Evolutionary conservation across 306 rosid genomes (phyloP), one percentile per base, ranked within the genome.

Genomic region (Arachis stenosperma): DNA sequence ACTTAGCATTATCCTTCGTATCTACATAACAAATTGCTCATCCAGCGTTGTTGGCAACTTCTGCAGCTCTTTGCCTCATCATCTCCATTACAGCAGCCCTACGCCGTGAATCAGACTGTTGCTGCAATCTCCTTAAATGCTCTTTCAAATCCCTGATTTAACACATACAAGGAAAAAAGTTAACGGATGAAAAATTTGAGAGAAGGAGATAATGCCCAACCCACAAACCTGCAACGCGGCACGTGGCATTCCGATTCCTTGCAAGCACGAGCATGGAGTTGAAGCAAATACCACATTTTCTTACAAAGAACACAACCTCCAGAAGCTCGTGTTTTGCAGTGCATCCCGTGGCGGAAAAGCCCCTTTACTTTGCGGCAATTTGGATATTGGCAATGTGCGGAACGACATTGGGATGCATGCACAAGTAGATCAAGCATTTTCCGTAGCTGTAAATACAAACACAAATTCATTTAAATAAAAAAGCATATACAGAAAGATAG

Each of bases 1-100:
- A 33, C 37, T 33, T 33, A 80, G 75, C 74, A 67, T 80, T 50
- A 50, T 69, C 73, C 71, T 71, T 56, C 66, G 73, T 81, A 77
- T 78, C 64, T 85, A 74, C 81, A 85, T 55, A 61, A 61, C 75
- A 69, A 76, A 71, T 41, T 72, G 75, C 71, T 90, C 83, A 95
- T 67, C 90, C 88, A 40, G 89, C 77, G 69, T 78, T 91, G 84
- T 78, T 92, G 57, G 93, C 90, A 77, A 88, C 90, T 86, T 95
- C 99, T 9, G 96, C 98, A 67, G 99, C 99, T 84, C 99, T 85
- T 85, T 94, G 98, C 82, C 99, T 91, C 99, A 95, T 95, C 98
- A 95, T 95, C 82, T 95, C 99, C 90, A 88, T 95, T 79, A 95
- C 98, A 46, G 99, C 98, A 61, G 98, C 98, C 87, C 97, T 88